Evolutionary conservation across 1,284 basidiomycete species (phyloP).

Genomic region (Boletus semigastroideus): DNA sequence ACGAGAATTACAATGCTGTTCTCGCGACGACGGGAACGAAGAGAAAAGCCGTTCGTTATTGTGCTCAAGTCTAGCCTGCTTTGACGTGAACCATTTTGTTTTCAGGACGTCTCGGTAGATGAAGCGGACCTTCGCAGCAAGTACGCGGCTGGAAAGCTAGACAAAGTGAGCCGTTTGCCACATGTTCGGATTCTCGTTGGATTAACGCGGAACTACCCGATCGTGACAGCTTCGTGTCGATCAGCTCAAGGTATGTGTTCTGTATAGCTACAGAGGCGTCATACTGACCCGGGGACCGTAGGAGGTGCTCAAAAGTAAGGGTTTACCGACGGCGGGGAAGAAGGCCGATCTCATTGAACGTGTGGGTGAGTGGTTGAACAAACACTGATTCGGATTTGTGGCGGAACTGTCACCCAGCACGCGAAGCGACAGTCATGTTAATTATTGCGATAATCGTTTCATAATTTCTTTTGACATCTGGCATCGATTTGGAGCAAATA

Average conservation of each 20-base stretch:
- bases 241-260: constrained; percentile 63
- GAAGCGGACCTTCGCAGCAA: constrained; percentile 70
- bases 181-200: constrained; percentile 1
- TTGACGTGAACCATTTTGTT: neutral
- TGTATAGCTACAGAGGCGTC: constrained; percentile 2
- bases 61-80: neutral
- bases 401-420: neutral
- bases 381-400: constrained; percentile 7
- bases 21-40: constrained; percentile 55
- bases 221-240: constrained; percentile 65
- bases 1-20: constrained; percentile 57
- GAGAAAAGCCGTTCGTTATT: constrained; percentile 62
- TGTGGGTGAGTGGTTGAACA: constrained; percentile 53
- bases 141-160: constrained; percentile 56
- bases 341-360: constrained; percentile 70
- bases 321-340: constrained; percentile 58
- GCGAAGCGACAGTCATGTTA: neutral
- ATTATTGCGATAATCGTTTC: neutral
- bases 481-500: neutral
- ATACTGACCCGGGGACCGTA: constrained; percentile 32
- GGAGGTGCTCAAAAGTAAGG: constrained; percentile 70
- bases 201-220: constrained; percentile 7
- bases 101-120: constrained; percentile 55
- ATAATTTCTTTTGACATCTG: neutral
- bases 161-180: constrained; percentile 51